A percentile compares a stretch with the other conserved stretches of the same genome.
Conservation (phyloP, 495 filamentous ascomycete species). For the Tuber magnatum region DNA sequence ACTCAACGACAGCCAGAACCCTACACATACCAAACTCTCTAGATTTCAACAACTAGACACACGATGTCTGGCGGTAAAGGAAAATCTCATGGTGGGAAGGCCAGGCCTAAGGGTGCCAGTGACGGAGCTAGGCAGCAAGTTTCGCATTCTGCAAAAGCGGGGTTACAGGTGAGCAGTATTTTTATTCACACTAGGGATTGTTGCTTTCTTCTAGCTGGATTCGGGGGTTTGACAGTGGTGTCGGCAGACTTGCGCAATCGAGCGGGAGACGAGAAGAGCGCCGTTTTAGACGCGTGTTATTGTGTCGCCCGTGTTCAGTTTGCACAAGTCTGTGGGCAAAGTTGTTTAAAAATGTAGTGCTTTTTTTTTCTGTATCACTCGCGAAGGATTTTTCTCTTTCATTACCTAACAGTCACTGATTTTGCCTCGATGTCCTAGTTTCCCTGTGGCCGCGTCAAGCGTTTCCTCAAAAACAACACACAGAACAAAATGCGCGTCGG, state of each 20-base stretch:
- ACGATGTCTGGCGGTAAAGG: constrained; percentile 80
- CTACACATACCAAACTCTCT: background rate
- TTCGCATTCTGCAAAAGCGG: constrained; percentile 96
- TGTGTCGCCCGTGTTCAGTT: constrained; percentile 10
- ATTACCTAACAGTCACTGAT: constrained; percentile 39
- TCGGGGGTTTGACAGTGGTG: constrained; percentile 8
- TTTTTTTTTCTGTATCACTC: background rate
- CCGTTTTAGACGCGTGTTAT: constrained; percentile 26
- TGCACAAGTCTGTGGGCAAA: constrained; percentile 13
- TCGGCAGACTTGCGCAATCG: constrained; percentile 5
- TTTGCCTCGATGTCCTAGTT: constrained; percentile 55
- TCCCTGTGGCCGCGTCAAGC: constrained; percentile 98
- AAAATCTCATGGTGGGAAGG: constrained; percentile 89
- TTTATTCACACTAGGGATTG: constrained; percentile 29
- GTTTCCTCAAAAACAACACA: constrained; percentile 97
- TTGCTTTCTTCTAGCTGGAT: constrained; percentile 18
- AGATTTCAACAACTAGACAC: background rate
- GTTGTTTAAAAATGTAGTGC: constrained; percentile 12
- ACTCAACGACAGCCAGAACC: background rate
- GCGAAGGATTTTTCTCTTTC: background rate
- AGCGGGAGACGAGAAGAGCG: constrained; percentile 5
- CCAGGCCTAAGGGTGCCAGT: constrained; percentile 76
- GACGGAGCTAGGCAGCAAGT: constrained; percentile 82
- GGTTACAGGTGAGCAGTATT: constrained; percentile 78
- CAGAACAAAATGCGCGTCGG: constrained; percentile 99